These are phyloP conservation scores for Geotrichum aggregatum DNA, from an alignment of 1,139 yeast species.

Conservation along the genomic window DNA sequence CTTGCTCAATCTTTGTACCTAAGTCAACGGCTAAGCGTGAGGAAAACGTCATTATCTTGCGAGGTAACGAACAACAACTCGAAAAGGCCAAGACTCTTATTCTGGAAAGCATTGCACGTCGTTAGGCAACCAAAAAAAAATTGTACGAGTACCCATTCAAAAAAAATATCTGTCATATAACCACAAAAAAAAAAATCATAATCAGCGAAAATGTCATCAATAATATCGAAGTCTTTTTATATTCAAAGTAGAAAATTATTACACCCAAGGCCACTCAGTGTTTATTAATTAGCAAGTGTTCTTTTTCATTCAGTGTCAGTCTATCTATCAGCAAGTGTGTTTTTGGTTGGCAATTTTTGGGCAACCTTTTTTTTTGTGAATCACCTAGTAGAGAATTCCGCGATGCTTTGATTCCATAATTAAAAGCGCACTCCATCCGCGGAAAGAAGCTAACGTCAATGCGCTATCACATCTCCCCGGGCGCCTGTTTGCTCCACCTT, in stretches of 20 bases:
- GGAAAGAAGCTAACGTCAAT: slow-evolving; percentile 15
- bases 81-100: slow-evolving; percentile 45
- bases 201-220: neutral
- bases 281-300: too few species aligned
- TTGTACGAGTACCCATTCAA: neutral
- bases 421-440: slow-evolving; percentile 19
- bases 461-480: slow-evolving; percentile 7
- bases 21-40: slow-evolving; percentile 49
- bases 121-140: neutral
- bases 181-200: neutral
- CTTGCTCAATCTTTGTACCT: slow-evolving; percentile 62
- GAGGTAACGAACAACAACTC: slow-evolving; percentile 44
- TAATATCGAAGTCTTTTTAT: neutral
- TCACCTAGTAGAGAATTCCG: neutral
- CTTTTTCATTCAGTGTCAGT: neutral
- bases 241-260: too few species aligned
- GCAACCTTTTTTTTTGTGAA: neutral
- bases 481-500: slow-evolving; percentile 13
- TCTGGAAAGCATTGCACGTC: slow-evolving; percentile 25
- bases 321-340: too few species aligned
- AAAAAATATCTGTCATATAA: neutral
- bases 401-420: slow-evolving; percentile 18
- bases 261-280: too few species aligned
- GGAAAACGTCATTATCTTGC: slow-evolving; percentile 32
- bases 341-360: too few species aligned